Conservation (phyloP, 495 filamentous ascomycete genomes). For the Cryomyces minteri region DNA sequence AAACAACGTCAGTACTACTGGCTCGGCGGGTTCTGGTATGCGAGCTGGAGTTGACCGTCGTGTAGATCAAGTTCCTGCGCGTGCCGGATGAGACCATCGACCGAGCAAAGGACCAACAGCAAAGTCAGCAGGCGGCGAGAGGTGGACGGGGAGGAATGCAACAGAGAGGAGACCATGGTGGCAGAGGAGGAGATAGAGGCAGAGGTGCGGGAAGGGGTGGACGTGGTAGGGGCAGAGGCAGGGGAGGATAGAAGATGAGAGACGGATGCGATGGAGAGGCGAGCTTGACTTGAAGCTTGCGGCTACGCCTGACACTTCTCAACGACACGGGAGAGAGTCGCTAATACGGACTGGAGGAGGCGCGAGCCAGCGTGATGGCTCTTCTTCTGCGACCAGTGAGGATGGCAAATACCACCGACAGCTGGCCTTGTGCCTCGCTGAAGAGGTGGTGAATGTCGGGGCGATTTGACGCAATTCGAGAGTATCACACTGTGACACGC, state of each 20-base stretch:
- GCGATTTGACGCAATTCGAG: too few relatives aligned
- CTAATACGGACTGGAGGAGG: too few relatives aligned
- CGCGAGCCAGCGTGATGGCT: too few relatives aligned
- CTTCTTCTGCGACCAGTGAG: too few relatives aligned
- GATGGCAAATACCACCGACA: too few relatives aligned
- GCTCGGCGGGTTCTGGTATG: not conserved
- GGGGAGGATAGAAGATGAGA: slow-evolving; percentile 15
- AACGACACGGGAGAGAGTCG: too few relatives aligned
- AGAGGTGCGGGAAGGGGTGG: slow-evolving; percentile 34
- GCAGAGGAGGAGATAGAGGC: slow-evolving; percentile 29
- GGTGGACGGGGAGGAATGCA: slow-evolving; percentile 51
- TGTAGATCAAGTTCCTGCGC: slow-evolving; percentile 92
- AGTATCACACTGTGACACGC: too few relatives aligned
- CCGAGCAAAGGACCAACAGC: slow-evolving; percentile 74
- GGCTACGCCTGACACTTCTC: too few relatives aligned
- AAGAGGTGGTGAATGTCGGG: too few relatives aligned
- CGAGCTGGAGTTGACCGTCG: slow-evolving; percentile 13
- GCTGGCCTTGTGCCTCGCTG: too few relatives aligned
- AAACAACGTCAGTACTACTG: slow-evolving; percentile 51
- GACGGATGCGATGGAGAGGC: too few relatives aligned
- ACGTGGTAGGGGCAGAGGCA: slow-evolving; percentile 30
- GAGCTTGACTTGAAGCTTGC: too few relatives aligned
- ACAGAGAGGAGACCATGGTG: slow-evolving; percentile 44
- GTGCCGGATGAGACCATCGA: slow-evolving; percentile 94
- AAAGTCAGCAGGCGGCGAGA: slow-evolving; percentile 35